Conservation (phyloP, 495 filamentous ascomycete genomes). For the Talaromyces liani region DNA sequence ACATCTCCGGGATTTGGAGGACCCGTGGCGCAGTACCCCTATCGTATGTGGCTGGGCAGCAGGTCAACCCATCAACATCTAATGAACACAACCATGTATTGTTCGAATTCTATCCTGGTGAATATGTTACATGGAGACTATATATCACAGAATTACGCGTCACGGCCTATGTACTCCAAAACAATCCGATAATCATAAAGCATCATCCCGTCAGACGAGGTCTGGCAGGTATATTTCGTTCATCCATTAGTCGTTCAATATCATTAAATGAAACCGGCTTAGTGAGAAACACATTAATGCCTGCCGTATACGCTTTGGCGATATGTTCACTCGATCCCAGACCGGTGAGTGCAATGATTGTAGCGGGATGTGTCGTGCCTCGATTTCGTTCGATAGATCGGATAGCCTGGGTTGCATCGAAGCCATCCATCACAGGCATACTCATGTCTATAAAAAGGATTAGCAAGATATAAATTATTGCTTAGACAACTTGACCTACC, state of each 20-base stretch:
- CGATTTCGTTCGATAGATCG: constrained; percentile 49
- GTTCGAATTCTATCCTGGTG: too few species aligned
- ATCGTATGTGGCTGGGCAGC: background rate
- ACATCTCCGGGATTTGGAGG: background rate
- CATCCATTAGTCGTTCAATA: constrained; percentile 35
- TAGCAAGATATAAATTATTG: background rate
- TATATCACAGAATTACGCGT: background rate
- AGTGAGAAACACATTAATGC: constrained; percentile 66
- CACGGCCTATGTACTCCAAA: background rate
- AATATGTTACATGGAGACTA: too few species aligned
- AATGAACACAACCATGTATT: too few species aligned
- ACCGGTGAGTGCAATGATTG: constrained; percentile 65
- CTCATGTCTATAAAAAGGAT: background rate
- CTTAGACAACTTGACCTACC: constrained; percentile 37
- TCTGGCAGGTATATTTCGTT: constrained; percentile 9
- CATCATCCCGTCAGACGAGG: background rate
- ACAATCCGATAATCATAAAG: background rate
- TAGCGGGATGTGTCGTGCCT: constrained; percentile 28
- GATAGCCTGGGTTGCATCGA: constrained; percentile 64
- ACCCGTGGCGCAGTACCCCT: background rate
- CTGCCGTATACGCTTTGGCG: constrained; percentile 56
- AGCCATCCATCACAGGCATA: constrained; percentile 71
- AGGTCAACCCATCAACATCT: background rate
- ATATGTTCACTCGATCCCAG: constrained; percentile 56
- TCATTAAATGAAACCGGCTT: constrained; percentile 56